These are phyloP conservation scores for Alopecurus myosuroides DNA, from an alignment of 176 grass and related monocot species.

Conservation along the genomic window DNA sequence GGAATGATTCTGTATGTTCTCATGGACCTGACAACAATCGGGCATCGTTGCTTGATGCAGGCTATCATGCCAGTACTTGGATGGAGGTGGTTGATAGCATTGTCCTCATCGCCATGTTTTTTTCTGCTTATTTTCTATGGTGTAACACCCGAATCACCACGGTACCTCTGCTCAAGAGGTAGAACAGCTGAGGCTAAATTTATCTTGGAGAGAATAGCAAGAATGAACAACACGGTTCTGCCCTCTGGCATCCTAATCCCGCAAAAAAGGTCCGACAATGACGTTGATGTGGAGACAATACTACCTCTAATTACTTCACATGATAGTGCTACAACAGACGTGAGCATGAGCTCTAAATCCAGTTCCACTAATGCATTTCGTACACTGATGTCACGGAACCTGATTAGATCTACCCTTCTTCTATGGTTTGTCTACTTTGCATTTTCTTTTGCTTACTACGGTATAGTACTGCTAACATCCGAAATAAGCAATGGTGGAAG, in stretches of 20 bases:
- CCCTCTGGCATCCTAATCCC: conserved; percentile 48
- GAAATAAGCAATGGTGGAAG: conserved; percentile 39
- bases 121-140: conserved; percentile 55
- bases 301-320: conserved; percentile 31
- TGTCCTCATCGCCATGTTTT: conserved; percentile 59
- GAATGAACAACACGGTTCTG: conserved; percentile 45
- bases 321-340: background rate
- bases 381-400: conserved; percentile 32
- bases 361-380: conserved; percentile 6
- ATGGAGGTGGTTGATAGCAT: conserved; percentile 68
- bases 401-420: conserved; percentile 58
- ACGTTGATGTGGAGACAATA: conserved; percentile 13
- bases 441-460: conserved; percentile 70
- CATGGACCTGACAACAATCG: background rate
- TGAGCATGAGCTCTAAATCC: background rate
- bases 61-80: conserved; percentile 52
- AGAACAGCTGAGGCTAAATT: conserved; percentile 38
- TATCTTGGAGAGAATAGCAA: conserved; percentile 61
- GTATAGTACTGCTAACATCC: conserved; percentile 62
- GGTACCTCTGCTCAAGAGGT: conserved; percentile 62
- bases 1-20: background rate
- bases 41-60: conserved; percentile 36
- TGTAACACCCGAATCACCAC: conserved; percentile 62
- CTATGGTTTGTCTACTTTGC: conserved; percentile 56
- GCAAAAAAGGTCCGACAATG: conserved; percentile 13